A percentile compares a stretch with the other conserved stretches of the same genome.
phyloP scores from a whole-genome alignment of 345 rosid genomes.

The Theobroma cacao region DNA sequence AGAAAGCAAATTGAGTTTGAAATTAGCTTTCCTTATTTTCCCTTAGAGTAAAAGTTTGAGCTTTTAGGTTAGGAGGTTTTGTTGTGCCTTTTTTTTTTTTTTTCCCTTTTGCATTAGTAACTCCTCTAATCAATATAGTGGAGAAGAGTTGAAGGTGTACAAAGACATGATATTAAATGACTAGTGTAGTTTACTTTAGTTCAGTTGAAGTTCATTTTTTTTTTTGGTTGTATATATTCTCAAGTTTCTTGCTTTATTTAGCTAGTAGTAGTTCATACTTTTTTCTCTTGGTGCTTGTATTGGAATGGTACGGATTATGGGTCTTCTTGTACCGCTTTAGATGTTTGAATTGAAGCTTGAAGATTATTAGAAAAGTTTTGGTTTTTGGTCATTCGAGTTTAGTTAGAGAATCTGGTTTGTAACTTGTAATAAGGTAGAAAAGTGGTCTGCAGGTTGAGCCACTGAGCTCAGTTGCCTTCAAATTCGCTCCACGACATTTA shows the following conservation, averaged over 20 bases:
- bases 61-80: conserved; percentile 8
- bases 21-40: neutral
- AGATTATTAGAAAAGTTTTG: neutral
- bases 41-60: conserved; percentile 12
- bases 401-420: neutral
- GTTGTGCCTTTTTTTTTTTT: neutral
- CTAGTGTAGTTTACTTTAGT: conserved; percentile 21
- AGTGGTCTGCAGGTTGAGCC: neutral
- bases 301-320: conserved; percentile 3
- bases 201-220: neutral
- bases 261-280: neutral
- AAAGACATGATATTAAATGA: conserved; percentile 34
- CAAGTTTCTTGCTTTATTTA: conserved; percentile 13
- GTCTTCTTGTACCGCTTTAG: neutral
- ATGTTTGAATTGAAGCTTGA: conserved; percentile 1
- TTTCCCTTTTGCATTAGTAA: conserved; percentile 10
- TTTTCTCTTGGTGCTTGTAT: neutral
- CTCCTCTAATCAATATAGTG: conserved; percentile 9
- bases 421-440: neutral
- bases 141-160: conserved; percentile 36
- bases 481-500: neutral
- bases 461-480: neutral
- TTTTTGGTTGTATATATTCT: neutral
- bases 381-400: neutral
- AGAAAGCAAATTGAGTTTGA: conserved; percentile 44